Percentiles rank a stretch among this genome's conserved stretches.
Evolutionary conservation across 1,139 yeast species (phyloP).

Genomic region (Nakaseomyces sp.): DNA sequence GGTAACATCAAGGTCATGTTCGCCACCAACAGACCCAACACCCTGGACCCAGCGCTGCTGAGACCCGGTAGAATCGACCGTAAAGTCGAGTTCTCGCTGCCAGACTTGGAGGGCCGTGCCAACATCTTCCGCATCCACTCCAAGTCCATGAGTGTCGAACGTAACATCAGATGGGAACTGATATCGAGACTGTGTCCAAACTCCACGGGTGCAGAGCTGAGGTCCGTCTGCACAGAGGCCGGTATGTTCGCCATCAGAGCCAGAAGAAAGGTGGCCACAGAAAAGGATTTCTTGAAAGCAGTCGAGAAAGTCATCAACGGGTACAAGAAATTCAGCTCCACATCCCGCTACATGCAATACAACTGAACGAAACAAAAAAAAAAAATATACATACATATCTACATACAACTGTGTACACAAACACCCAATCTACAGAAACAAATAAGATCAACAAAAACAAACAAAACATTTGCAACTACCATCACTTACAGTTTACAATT

Average conservation of each 20-base stretch:
- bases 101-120: slow-evolving; percentile 96
- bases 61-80: slow-evolving; percentile 98
- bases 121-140: slow-evolving; percentile 95
- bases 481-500: too few relatives aligned
- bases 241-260: slow-evolving; percentile 99
- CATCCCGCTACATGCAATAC: slow-evolving; percentile 97
- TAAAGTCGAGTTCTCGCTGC: slow-evolving; percentile 91
- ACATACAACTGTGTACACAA: too few relatives aligned
- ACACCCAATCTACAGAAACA: too few relatives aligned
- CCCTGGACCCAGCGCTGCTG: slow-evolving; percentile 92
- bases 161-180: slow-evolving; percentile 96
- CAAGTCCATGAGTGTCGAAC: slow-evolving; percentile 93
- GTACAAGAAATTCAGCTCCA: slow-evolving; percentile 92
- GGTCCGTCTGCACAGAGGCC: slow-evolving; percentile 95
- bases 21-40: slow-evolving; percentile 96
- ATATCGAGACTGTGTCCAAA: slow-evolving; percentile 95
- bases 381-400: not conserved
- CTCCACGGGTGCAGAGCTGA: slow-evolving; percentile 95
- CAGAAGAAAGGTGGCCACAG: slow-evolving; percentile 94
- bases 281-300: slow-evolving; percentile 92
- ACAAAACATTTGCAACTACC: too few relatives aligned
- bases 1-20: slow-evolving; percentile 98
- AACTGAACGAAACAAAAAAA: slow-evolving; percentile 36
- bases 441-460: not conserved
- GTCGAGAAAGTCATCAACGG: slow-evolving; percentile 98